Evolutionary conservation across 2,329 filamentous ascomycete species (phyloP), one percentile per base, ranked within the genome.

Genomic region (Diaporthe longicolla): DNA sequence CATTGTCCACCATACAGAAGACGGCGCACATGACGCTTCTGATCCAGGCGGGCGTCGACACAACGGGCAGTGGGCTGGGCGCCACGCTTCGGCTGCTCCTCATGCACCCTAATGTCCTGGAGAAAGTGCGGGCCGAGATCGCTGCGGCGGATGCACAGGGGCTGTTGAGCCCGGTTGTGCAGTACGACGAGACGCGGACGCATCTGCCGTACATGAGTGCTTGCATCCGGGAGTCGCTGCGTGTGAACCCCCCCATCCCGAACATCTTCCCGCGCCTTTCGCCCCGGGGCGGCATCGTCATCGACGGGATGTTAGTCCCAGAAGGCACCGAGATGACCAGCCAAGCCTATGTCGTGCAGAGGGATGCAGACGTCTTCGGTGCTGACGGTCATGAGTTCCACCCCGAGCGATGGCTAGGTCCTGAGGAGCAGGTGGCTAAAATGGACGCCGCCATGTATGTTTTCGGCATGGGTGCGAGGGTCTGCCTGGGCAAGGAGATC

Each of bases 21-120:
- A 80, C 78, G 32, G 81, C 81, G 9, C 83, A 85, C 59, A 79
- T 82, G 37, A 80, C 82, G 0, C 78, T 84, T 0, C 80, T 84
- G 43, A 82, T 84, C 72, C 82, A 87, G 2, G 89, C 89, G 0
- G 90, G 89, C 1, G 88, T 88, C 0, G 89, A 91, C 75, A 90
- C 89, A 0, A 88, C 88, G 0, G 86, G 88, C 0, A 87, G 84
- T 0, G 86, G 85, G 0, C 81, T 91, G 1, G 84, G 86, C 0
- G 82, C 84, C 35, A 86, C 82, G 10, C 66, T 89, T 40, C 83
- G 88, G 35, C 85, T 86, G 77, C 78, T 89, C 57, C 82, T 86
- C n/a, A 86, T 83, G 4, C 85, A 85, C 54, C 85, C 85, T 0
- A 80, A 81, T 0, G 83, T 87, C 0, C 83, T 87, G 73, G 74